Conservation (phyloP, 495 filamentous ascomycete genomes). For the Corynascus novoguineensis region DNA sequence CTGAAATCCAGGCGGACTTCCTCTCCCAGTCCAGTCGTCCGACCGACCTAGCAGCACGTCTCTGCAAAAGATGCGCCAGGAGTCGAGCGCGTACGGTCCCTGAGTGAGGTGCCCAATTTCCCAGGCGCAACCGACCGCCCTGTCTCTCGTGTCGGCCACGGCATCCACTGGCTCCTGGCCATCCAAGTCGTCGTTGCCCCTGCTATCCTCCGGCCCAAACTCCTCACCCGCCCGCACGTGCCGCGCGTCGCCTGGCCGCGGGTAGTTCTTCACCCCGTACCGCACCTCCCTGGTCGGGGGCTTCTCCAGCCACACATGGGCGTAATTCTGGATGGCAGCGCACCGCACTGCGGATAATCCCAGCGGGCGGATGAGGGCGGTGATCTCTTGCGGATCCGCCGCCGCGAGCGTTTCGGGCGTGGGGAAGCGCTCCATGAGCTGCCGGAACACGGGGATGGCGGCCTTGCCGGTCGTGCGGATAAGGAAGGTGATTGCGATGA, state of each 20-base stretch:
- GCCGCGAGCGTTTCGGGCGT: constrained; percentile 58
- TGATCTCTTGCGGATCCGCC: constrained; percentile 54
- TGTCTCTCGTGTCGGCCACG: constrained; percentile 29
- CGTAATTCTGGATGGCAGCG: constrained; percentile 54
- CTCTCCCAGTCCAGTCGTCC: constrained; percentile 54
- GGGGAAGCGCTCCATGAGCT: constrained; percentile 62
- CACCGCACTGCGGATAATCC: constrained; percentile 60
- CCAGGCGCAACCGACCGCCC: constrained; percentile 52
- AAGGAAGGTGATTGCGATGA: constrained; percentile 75
- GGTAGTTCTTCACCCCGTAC: constrained; percentile 68
- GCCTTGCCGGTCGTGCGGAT: constrained; percentile 69
- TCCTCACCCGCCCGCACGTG: constrained; percentile 50
- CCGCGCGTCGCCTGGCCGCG: constrained; percentile 47
- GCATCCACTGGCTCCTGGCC: constrained; percentile 18
- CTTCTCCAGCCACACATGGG: constrained; percentile 60
- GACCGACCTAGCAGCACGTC: constrained; percentile 65
- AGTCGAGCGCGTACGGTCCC: constrained; percentile 86
- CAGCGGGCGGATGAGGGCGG: constrained; percentile 60
- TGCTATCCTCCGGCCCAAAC: constrained; percentile 26
- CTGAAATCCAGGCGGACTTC: constrained; percentile 40
- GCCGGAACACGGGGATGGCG: constrained; percentile 72
- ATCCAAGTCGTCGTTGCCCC: not conserved
- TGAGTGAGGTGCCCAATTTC: constrained; percentile 84
- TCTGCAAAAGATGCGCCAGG: constrained; percentile 90
- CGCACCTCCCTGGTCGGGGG: constrained; percentile 56